Conservation (phyloP, 371 early-diverging fungal genomes). For the Mucor ambiguus region DNA sequence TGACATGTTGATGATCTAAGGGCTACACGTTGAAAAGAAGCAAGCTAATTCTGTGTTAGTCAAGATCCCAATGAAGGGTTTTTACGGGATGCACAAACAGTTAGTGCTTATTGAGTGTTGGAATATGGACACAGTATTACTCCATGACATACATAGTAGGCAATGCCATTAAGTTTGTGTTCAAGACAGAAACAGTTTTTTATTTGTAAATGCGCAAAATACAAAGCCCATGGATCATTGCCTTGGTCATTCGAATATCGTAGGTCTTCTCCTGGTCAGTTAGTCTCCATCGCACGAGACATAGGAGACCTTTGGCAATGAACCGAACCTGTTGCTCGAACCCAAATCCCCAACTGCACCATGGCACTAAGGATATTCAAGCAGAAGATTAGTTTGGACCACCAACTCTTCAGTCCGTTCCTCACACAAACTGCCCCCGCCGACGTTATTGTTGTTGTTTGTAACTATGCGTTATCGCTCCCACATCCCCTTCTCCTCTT, state of each 20-base stretch:
- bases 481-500: not conserved
- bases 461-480: not conserved
- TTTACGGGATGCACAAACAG: not conserved
- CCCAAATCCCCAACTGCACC: not conserved
- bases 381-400: constrained; percentile 11
- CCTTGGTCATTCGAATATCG: not conserved
- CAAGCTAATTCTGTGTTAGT: not conserved
- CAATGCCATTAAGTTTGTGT: not conserved
- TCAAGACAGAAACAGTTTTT: not conserved
- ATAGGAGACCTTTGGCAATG: not conserved
- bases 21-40: not conserved
- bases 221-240: not conserved
- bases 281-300: not conserved
- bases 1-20: not conserved
- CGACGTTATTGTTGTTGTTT: constrained; percentile 9
- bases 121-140: not conserved
- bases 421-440: not conserved
- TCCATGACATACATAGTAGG: not conserved
- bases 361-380: constrained; percentile 1
- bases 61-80: not conserved
- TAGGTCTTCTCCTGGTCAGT: not conserved
- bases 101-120: not conserved
- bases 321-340: not conserved
- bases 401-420: not conserved
- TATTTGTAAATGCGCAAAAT: not conserved